Percentiles rank a stretch among this genome's conserved stretches.
These are phyloP conservation scores for Cyamopsis tetragonoloba DNA, from an alignment of 306 rosid genomes.

Conservation along the genomic window DNA sequence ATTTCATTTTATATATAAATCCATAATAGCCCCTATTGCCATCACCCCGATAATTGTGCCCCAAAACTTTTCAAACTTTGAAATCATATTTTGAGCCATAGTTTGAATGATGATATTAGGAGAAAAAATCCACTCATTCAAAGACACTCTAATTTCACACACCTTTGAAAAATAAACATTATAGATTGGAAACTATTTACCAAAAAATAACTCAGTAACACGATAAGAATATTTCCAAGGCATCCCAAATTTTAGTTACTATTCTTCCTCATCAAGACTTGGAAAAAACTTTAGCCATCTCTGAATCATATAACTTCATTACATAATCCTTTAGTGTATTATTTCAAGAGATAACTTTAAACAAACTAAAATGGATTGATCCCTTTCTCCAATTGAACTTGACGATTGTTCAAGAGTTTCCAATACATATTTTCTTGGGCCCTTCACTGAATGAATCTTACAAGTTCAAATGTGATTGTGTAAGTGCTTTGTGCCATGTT, in stretches of 20 bases:
- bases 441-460: no score
- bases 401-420: no score
- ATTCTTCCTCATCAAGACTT: background rate
- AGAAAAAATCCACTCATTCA: background rate
- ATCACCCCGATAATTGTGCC: no score
- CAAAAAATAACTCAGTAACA: background rate
- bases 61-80: no score
- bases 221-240: background rate
- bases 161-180: background rate
- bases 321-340: no score
- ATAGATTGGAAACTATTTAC: background rate
- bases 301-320: no score
- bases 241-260: background rate
- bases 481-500: no score
- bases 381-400: no score
- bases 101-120: background rate
- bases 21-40: background rate
- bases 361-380: no score
- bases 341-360: no score
- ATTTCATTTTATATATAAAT: background rate
- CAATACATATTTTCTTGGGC: no score
- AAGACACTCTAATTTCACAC: background rate
- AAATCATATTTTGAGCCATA: background rate
- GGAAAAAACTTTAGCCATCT: background rate
- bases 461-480: no score